phyloP scores from a whole-genome alignment of 2,329 filamentous ascomycete genomes.

The Hypoxylon sp. region DNA sequence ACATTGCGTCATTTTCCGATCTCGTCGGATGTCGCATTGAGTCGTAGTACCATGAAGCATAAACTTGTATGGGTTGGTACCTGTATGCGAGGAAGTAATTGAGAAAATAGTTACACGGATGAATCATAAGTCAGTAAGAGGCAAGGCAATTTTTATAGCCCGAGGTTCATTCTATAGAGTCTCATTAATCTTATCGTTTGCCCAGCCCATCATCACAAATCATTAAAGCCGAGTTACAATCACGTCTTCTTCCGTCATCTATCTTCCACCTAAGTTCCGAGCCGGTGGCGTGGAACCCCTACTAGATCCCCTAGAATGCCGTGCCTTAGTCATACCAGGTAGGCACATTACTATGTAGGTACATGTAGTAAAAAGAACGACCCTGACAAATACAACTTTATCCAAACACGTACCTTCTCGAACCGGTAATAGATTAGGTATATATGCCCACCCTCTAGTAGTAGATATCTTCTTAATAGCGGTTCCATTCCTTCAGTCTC shows the following conservation, averaged over 20 bases:
- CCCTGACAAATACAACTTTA: slow-evolving; percentile 32
- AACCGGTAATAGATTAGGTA: slow-evolving; percentile 24
- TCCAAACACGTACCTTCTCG: slow-evolving; percentile 3
- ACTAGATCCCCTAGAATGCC: background rate
- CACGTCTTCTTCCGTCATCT: slow-evolving; percentile 27
- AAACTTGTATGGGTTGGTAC: slow-evolving; percentile 8
- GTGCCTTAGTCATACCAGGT: slow-evolving; percentile 1
- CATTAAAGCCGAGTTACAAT: slow-evolving; percentile 6
- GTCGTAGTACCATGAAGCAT: slow-evolving; percentile 1
- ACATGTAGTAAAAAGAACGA: background rate
- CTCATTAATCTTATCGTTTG: background rate
- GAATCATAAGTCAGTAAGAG: background rate
- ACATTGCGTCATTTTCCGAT: slow-evolving; percentile 36
- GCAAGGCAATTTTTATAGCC: slow-evolving; percentile 7
- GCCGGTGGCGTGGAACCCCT: background rate
- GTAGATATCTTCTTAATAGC: slow-evolving; percentile 11
- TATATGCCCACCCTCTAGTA: background rate
- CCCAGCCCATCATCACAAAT: slow-evolving; percentile 22
- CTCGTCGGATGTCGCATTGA: background rate
- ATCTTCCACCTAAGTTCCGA: background rate
- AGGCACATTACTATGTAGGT: too few species aligned
- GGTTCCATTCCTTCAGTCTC: background rate
- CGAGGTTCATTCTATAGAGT: background rate
- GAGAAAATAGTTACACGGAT: background rate
- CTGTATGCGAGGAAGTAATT: background rate